Evolutionary conservation across 768 basidiomycete species (phyloP), one percentile per base, ranked within the genome.

Genomic region (Pulveroboletus sp.): DNA sequence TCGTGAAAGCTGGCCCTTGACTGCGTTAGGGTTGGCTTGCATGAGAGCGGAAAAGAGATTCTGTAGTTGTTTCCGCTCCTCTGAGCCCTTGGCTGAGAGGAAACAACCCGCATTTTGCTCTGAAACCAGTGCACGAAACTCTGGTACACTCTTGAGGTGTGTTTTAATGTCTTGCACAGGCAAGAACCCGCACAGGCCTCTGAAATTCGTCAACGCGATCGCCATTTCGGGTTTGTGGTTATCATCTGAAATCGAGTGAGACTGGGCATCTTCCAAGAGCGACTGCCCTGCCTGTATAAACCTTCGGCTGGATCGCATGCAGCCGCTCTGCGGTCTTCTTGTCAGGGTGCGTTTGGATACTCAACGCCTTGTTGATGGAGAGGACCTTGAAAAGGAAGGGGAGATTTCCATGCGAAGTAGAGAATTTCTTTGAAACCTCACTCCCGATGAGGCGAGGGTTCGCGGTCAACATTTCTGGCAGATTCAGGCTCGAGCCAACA

Each of bases 161-260:
- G 72, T 65, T 16, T 84, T 82, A 64, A 99, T 89, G 41, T 78
- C 70, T 1, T 74, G 61, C 2, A 93, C 79, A 5, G 95, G 95
- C 16, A 86, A 80, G 73, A 98, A 99, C 36, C 95, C 95, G 64
- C 94, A 95, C 61, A 98, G 74, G 2, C 89, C 96, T 32, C 74
- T 74, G 75, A 98, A 98, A 13, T 85, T 81, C 0, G 94, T 94
- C 51, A 99, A 70, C 0, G 96, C 96, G 31, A 99, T 77, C n/a
- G 94, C 93, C 91, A 99, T 95, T 67, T 99, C 96, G 3, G 96
- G 96, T 69, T 99, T 99, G 61, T 99, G 96, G 64, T 98, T 98
- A 6, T 83, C 80, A 67, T 99, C 96, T 90, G 53, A 32, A 31
- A 29, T n/a, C 30, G 14, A 44, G 53, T 63, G 20, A 56, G 49